Conservation (phyloP, 2,329 filamentous ascomycete species). For the Penicillium janthinellum region DNA sequence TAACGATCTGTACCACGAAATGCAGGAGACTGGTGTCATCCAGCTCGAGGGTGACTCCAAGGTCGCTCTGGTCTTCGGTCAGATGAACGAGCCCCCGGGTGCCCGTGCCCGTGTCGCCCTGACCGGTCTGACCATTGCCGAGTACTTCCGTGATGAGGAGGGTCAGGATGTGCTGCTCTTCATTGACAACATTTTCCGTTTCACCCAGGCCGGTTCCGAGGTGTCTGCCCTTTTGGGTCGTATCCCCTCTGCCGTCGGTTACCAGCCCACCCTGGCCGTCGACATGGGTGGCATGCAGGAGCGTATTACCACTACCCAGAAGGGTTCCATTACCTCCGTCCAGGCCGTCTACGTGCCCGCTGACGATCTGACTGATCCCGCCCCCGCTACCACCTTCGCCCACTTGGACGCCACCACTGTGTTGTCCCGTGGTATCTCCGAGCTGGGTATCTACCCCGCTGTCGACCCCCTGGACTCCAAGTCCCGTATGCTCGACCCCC, state of each 20-base stretch:
- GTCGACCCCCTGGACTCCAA: slow-evolving; percentile 99
- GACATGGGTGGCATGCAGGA: slow-evolving; percentile 99
- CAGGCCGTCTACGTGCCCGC: slow-evolving; percentile 99
- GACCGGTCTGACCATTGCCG: slow-evolving; percentile 70
- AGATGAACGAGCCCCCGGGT: slow-evolving; percentile 99
- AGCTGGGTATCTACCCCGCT: slow-evolving; percentile 99
- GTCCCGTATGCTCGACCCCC: slow-evolving; percentile 98
- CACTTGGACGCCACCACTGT: slow-evolving; percentile 99
- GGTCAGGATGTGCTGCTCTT: slow-evolving; percentile 98
- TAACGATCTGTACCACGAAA: slow-evolving; percentile 99
- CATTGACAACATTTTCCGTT: slow-evolving; percentile 99
- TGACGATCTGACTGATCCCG: slow-evolving; percentile 99
- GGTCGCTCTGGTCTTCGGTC: slow-evolving; percentile 98
- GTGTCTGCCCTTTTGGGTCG: slow-evolving; percentile 98
- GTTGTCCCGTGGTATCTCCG: slow-evolving; percentile 99
- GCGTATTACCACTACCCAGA: slow-evolving; percentile 99
- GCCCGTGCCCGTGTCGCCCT: slow-evolving; percentile 99
- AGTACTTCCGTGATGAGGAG: slow-evolving; percentile 79
- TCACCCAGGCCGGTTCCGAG: slow-evolving; percentile 99
- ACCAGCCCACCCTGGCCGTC: slow-evolving; percentile 97
- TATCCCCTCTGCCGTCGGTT: slow-evolving; percentile 99
- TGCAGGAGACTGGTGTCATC: slow-evolving; percentile 99
- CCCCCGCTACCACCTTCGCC: slow-evolving; percentile 98
- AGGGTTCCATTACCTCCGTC: slow-evolving; percentile 99
- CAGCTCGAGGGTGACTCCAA: slow-evolving; percentile 99